These are phyloP conservation scores for Aspergillus quadricinctus DNA, from an alignment of 2,329 filamentous ascomycete genomes.

Conservation along the genomic window DNA sequence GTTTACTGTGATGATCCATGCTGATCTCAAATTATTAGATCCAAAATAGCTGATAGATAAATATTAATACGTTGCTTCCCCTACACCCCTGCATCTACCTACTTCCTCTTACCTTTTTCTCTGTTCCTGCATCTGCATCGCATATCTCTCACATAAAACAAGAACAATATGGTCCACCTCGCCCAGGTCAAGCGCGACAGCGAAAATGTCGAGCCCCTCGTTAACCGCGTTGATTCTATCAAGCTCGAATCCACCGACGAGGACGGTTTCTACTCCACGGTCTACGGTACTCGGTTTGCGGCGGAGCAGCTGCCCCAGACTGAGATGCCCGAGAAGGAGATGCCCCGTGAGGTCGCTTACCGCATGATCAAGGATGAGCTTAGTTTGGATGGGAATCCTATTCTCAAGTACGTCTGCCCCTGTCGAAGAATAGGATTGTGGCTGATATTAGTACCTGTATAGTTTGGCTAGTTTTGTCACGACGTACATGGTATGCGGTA, in stretches of 20 bases:
- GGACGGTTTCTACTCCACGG: constrained; percentile 63
- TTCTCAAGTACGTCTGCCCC: constrained; percentile 53
- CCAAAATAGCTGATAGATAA: background rate
- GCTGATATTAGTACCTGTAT: constrained; percentile 9
- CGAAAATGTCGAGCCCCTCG: constrained; percentile 32
- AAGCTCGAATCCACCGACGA: constrained; percentile 41
- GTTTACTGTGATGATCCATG: background rate
- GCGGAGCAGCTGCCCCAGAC: constrained; percentile 72
- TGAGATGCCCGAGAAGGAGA: constrained; percentile 84
- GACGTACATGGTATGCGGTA: constrained; percentile 75
- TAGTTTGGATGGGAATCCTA: constrained; percentile 85
- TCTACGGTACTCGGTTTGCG: constrained; percentile 86
- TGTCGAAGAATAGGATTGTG: background rate
- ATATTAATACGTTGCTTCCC: background rate
- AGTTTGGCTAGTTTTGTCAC: constrained; percentile 91
- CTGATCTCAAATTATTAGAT: background rate
- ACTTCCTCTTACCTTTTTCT: background rate
- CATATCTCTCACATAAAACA: background rate
- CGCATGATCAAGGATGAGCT: constrained; percentile 95
- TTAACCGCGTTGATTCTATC: constrained; percentile 45
- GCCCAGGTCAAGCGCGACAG: constrained; percentile 34
- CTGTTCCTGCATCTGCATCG: background rate
- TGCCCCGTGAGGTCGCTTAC: constrained; percentile 91
- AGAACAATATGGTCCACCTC: constrained; percentile 42
- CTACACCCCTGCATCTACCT: background rate